These are phyloP conservation scores for Aspergillus avenaceus DNA, from an alignment of 495 filamentous ascomycete species.

Conservation along the genomic window DNA sequence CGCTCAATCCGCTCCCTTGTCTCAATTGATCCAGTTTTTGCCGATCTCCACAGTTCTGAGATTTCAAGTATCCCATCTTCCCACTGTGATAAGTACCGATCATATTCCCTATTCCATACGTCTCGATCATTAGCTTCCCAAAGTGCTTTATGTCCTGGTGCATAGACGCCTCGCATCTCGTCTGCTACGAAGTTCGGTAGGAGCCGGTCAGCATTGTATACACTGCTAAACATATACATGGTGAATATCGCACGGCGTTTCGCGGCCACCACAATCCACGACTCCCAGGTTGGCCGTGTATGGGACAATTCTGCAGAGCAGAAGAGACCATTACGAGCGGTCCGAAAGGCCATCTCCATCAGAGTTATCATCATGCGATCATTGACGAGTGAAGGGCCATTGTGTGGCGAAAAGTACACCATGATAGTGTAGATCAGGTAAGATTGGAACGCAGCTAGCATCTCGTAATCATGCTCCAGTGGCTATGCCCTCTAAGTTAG, in stretches of 20 bases:
- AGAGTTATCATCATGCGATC: conserved; percentile 39
- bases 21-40: conserved; percentile 9
- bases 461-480: conserved; percentile 21
- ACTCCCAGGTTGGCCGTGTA: conserved; percentile 41
- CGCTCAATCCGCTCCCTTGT: conserved; percentile 18
- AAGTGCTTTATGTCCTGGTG: conserved; percentile 27
- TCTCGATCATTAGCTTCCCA: conserved; percentile 33
- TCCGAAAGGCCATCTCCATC: conserved; percentile 41
- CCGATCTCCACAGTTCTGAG: conserved; percentile 37
- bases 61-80: conserved; percentile 34
- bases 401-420: conserved; percentile 33
- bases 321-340: conserved; percentile 33
- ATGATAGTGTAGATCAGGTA: conserved; percentile 46
- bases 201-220: conserved; percentile 33
- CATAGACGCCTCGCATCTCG: conserved; percentile 30
- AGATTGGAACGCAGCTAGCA: conserved; percentile 42
- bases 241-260: conserved; percentile 43
- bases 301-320: conserved; percentile 33
- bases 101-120: conserved; percentile 37
- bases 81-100: conserved; percentile 35
- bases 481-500: conserved; percentile 3
- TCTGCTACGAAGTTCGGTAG: conserved; percentile 39
- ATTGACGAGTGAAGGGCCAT: conserved; percentile 14
- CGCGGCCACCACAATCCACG: conserved; percentile 43
- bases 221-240: conserved; percentile 47